These are phyloP conservation scores for Vicia villosa DNA, from an alignment of 306 rosid species.

Conservation along the genomic window DNA sequence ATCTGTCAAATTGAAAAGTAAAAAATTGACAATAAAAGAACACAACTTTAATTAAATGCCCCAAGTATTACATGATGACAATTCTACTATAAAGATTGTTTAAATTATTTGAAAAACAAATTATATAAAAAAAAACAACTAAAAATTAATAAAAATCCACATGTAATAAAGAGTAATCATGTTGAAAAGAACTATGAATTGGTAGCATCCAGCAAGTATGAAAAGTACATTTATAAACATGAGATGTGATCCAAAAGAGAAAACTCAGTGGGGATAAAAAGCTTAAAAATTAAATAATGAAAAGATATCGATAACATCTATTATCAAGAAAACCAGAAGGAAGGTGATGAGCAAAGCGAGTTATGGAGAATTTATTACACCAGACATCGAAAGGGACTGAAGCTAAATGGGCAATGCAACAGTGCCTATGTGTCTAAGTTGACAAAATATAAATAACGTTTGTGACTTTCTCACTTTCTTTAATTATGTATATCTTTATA, in stretches of 20 bases:
- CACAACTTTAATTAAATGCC: too few species aligned
- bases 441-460: constrained; percentile 49
- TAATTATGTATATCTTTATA: neutral
- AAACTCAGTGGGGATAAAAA: neutral
- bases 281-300: constrained; percentile 1
- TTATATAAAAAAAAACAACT: too few species aligned
- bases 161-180: neutral
- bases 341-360: constrained; percentile 43
- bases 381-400: constrained; percentile 64
- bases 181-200: neutral
- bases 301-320: constrained; percentile 27
- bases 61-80: too few species aligned
- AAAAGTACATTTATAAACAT: neutral
- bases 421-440: constrained; percentile 27
- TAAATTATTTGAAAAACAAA: too few species aligned
- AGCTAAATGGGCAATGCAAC: constrained; percentile 29
- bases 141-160: too few species aligned
- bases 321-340: constrained; percentile 42
- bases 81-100: too few species aligned
- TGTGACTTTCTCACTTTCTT: constrained; percentile 34
- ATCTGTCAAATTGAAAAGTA: too few species aligned
- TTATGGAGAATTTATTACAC: constrained; percentile 53
- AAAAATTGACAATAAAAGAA: too few species aligned
- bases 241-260: constrained; percentile 19
- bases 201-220: constrained; percentile 14